A percentile compares a stretch with the other conserved stretches of the same genome.
Conservation (phyloP, 1,139 yeast species). For the Insectozyma bohioensis region DNA sequence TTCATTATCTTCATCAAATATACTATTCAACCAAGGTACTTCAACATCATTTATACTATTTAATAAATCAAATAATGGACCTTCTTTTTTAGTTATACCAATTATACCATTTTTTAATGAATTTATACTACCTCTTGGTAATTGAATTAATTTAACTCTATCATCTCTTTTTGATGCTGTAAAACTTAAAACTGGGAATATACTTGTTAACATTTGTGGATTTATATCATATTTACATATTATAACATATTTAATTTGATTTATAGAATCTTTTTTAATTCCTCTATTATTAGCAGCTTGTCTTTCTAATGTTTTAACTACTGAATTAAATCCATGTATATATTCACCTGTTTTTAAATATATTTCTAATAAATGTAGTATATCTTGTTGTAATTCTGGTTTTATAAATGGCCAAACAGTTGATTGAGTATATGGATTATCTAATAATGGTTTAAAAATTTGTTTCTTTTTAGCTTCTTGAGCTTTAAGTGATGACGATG, state of each 20-base stretch:
- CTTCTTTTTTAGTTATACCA: conserved; percentile 24
- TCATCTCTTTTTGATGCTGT: conserved; percentile 38
- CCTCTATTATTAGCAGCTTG: conserved; percentile 34
- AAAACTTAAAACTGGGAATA: conserved; percentile 52
- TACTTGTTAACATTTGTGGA: conserved; percentile 47
- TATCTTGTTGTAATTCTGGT: conserved; percentile 33
- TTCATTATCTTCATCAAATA: conserved; percentile 21
- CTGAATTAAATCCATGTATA: conserved; percentile 54
- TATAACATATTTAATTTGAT: conserved; percentile 40
- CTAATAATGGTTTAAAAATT: conserved; percentile 60
- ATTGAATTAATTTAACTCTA: conserved; percentile 50
- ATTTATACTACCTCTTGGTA: conserved; percentile 48
- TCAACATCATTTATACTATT: conserved; percentile 36
- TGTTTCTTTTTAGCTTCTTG: conserved; percentile 47
- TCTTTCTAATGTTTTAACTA: conserved; percentile 48
- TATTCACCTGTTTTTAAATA: conserved; percentile 28
- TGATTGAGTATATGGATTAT: conserved; percentile 56
- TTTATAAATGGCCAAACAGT: conserved; percentile 52
- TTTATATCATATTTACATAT: conserved; percentile 55
- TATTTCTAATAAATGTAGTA: conserved; percentile 39
- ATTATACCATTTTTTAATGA: conserved; percentile 27
- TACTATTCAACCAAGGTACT: conserved; percentile 46
- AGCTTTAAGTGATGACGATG: conserved; percentile 49
- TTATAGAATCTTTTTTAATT: conserved; percentile 12
- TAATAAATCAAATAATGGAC: conserved; percentile 30